phyloP scores from a whole-genome alignment of 73 alveolate species.

The Tetrahymena malaccensis region DNA sequence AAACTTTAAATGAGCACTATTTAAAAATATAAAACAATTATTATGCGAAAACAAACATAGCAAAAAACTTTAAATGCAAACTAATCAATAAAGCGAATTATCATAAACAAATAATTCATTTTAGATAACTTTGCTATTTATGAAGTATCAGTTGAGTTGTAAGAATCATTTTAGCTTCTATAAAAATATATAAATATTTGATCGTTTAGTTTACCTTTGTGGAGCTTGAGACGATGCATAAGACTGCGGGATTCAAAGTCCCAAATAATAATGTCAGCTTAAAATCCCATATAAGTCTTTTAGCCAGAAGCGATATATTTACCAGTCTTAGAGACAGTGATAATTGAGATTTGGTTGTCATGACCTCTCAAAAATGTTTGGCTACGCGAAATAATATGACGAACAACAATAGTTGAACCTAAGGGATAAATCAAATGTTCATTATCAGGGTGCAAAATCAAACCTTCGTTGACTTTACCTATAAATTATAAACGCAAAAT shows the following conservation, averaged over 20 bases:
- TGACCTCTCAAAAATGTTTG: conserved; percentile 74
- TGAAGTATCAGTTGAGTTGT: too few relatives aligned
- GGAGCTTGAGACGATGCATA: conserved; percentile 83
- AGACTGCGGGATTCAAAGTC: conserved; percentile 83
- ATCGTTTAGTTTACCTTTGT: conserved; percentile 37
- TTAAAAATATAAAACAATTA: not conserved
- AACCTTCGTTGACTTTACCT: conserved; percentile 85
- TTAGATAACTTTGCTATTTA: not conserved
- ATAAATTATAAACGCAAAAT: not conserved
- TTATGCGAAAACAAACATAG: not conserved
- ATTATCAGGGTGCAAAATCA: conserved; percentile 93
- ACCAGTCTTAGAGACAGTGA: conserved; percentile 77
- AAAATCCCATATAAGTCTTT: conserved; percentile 84
- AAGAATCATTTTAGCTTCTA: not conserved
- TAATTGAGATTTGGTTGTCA: conserved; percentile 73
- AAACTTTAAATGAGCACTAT: conserved; percentile 68
- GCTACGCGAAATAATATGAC: conserved; percentile 72
- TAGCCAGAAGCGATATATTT: conserved; percentile 82
- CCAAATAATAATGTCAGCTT: conserved; percentile 94
- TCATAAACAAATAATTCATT: not conserved
- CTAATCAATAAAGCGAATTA: not conserved
- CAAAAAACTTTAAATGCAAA: not conserved
- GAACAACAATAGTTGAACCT: conserved; percentile 88
- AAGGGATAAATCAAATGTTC: conserved; percentile 93
- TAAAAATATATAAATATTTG: not conserved